Percentiles rank a stretch among this genome's conserved stretches.
Evolutionary conservation across 2,329 filamentous ascomycete genomes (phyloP).

Genomic region (Aureobasidium zeae): DNA sequence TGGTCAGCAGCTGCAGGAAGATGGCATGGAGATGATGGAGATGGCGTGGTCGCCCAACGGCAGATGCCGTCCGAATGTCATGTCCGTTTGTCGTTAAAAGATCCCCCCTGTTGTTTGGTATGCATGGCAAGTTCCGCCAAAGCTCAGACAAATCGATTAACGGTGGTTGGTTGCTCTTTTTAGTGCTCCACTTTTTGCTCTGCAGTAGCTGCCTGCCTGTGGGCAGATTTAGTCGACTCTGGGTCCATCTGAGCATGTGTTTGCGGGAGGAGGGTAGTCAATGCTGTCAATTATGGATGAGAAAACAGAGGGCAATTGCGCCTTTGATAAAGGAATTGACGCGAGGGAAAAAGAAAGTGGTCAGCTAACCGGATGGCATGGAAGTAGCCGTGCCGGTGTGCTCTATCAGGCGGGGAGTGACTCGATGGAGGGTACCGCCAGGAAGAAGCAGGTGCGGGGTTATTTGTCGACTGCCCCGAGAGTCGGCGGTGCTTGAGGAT

Average conservation of each 20-base stretch:
- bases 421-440: too few species aligned
- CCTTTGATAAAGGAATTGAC: not conserved
- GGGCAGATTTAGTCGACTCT: too few species aligned
- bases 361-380: constrained; percentile 8
- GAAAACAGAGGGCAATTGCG: too few species aligned
- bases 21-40: too few species aligned
- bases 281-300: too few species aligned
- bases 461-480: not conserved
- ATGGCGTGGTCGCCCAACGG: too few species aligned
- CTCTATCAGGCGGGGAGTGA: constrained; percentile 5
- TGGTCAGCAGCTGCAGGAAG: constrained; percentile 7
- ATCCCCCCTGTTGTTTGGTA: constrained; percentile 1
- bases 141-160: constrained; percentile 10
- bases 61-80: not conserved
- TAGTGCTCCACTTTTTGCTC: not conserved
- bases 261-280: too few species aligned
- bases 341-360: too few species aligned
- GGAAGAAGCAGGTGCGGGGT: constrained; percentile 3
- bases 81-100: constrained; percentile 6
- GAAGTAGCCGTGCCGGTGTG: constrained; percentile 4
- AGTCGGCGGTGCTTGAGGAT: too few species aligned
- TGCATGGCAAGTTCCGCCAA: too few species aligned
- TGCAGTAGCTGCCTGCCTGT: not conserved
- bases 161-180: not conserved
- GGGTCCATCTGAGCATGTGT: not conserved